Percentiles rank a stretch among this genome's conserved stretches.
phyloP scores from a whole-genome alignment of 768 basidiomycete genomes.

The Lepiota subincarnata region DNA sequence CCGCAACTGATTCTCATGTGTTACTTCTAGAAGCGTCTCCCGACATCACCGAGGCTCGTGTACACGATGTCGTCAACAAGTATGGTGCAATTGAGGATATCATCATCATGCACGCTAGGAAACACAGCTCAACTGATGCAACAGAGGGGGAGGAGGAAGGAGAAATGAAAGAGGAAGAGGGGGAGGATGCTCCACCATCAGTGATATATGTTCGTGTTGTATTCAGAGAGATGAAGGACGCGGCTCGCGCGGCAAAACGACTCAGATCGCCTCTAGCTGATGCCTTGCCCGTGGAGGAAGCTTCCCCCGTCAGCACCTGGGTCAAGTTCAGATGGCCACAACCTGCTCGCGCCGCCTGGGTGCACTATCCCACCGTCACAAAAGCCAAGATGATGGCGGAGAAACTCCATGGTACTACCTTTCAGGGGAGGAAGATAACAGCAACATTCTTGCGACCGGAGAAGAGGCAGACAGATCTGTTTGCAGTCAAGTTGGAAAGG shows the following conservation, averaged over 20 bases:
- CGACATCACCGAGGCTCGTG: slow-evolving; percentile 6
- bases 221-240: slow-evolving; percentile 9
- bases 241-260: not conserved
- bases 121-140: not conserved
- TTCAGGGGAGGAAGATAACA: slow-evolving; percentile 37
- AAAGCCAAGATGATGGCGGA: slow-evolving; percentile 38
- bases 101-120: not conserved
- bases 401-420: slow-evolving; percentile 32
- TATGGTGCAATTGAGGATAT: slow-evolving; percentile 8
- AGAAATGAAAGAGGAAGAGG: not conserved
- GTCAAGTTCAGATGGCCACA: slow-evolving; percentile 44
- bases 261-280: not conserved
- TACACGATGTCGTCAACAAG: slow-evolving; percentile 7
- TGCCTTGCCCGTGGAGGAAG: slow-evolving; percentile 1
- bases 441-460: slow-evolving; percentile 33
- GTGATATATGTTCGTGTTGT: not conserved
- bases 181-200: not conserved
- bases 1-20: slow-evolving; percentile 31
- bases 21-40: slow-evolving; percentile 2
- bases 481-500: slow-evolving; percentile 40
- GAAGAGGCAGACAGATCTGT: slow-evolving; percentile 31
- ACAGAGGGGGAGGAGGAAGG: not conserved
- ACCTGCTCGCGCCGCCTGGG: slow-evolving; percentile 40
- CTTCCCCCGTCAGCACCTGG: slow-evolving; percentile 4
- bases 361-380: slow-evolving; percentile 37